A percentile compares a stretch with the other conserved stretches of the same genome.
Conservation (phyloP, 2,329 filamentous ascomycete genomes). For the Fonsecaea multimorphosa region DNA sequence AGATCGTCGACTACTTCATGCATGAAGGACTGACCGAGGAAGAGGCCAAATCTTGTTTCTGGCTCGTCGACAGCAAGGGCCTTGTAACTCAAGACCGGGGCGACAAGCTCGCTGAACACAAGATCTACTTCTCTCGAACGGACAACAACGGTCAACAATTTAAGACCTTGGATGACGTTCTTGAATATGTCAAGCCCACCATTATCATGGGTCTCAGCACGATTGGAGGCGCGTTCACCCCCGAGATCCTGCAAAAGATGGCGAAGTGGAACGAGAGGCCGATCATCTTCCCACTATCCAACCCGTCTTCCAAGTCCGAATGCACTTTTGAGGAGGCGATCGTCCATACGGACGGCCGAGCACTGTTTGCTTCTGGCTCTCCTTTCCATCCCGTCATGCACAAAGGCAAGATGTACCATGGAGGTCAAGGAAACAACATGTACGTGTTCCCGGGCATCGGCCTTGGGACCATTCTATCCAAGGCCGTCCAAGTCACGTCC, state of each 20-base stretch:
- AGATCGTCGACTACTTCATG: conserved; percentile 96
- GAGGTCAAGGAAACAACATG: conserved; percentile 79
- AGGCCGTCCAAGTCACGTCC: conserved; percentile 84
- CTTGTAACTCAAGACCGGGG: conserved; percentile 92
- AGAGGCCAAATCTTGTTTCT: conserved; percentile 89
- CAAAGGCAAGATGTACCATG: conserved; percentile 73
- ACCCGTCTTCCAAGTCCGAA: conserved; percentile 95
- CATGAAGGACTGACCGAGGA: conserved; percentile 87
- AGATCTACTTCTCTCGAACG: conserved; percentile 69
- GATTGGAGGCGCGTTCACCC: conserved; percentile 92
- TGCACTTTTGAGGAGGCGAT: conserved; percentile 96
- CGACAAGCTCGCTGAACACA: conserved; percentile 90
- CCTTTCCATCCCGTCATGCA: conserved; percentile 79
- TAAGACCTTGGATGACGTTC: conserved; percentile 84
- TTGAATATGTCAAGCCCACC: conserved; percentile 92
- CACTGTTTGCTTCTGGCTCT: conserved; percentile 92
- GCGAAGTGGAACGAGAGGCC: conserved; percentile 72
- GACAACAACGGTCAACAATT: conserved; percentile 70
- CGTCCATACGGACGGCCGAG: conserved; percentile 85
- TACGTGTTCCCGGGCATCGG: conserved; percentile 98
- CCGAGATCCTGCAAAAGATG: conserved; percentile 74
- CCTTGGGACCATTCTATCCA: conserved; percentile 88
- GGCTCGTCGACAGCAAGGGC: conserved; percentile 95
- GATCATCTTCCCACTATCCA: conserved; percentile 95
- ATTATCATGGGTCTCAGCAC: conserved; percentile 94